A percentile compares a stretch with the other conserved stretches of the same genome.
phyloP scores from a whole-genome alignment of 441 rosid species.

The Rhodomyrtus psidioides region DNA sequence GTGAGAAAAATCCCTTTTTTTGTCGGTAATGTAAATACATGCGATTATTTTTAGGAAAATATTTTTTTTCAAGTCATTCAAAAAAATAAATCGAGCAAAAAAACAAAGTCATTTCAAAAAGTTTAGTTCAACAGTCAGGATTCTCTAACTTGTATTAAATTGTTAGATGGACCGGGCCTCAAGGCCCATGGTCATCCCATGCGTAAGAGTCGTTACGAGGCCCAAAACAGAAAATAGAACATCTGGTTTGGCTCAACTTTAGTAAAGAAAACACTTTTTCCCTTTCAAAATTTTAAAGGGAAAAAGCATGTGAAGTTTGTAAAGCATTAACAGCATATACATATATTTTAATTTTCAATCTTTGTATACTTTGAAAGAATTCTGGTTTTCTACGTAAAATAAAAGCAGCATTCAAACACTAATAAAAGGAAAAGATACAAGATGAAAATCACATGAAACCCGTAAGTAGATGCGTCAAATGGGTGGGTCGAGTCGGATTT shows the following conservation, averaged over 20 bases:
- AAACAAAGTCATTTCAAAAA: too few species aligned
- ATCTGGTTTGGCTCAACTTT: background rate
- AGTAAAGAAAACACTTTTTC: background rate
- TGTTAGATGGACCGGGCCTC: background rate
- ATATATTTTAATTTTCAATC: background rate
- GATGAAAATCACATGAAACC: background rate
- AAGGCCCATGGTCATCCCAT: background rate
- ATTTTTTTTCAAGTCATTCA: too few species aligned
- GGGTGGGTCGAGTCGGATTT: too few species aligned
- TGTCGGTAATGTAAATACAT: too few species aligned
- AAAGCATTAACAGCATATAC: background rate
- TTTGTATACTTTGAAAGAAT: background rate
- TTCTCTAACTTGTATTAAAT: background rate
- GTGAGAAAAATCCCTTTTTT: background rate
- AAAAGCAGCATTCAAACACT: accelerated
- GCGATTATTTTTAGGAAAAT: too few species aligned
- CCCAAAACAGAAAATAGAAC: background rate
- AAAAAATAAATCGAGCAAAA: too few species aligned
- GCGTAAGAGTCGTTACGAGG: background rate
- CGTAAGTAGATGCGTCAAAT: too few species aligned
- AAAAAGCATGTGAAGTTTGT: too few species aligned
- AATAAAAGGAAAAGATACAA: background rate
- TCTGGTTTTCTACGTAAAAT: background rate
- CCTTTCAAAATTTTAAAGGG: accelerated
- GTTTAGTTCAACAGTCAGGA: background rate